Evolutionary conservation across 805 yeast genomes (phyloP).

Genomic region (Suhomyces sp.): DNA sequence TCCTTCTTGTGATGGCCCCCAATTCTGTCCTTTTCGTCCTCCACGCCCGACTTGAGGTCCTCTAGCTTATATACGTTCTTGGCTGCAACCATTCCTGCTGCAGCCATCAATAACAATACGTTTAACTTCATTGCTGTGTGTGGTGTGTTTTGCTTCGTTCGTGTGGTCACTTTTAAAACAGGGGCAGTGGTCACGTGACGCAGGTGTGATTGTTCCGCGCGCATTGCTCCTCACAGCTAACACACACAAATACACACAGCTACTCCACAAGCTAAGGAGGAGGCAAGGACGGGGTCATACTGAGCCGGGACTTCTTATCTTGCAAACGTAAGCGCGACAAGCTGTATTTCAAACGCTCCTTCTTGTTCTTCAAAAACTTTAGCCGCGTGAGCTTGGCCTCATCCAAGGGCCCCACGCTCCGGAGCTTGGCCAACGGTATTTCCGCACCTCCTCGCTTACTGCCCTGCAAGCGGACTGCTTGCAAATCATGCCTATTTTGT

Average conservation of each 20-base stretch:
- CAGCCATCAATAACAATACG: not conserved
- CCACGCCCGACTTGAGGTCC: not conserved
- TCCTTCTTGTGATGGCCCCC: slow-evolving; percentile 5
- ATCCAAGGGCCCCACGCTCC: slow-evolving; percentile 18
- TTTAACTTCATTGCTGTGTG: slow-evolving; percentile 5
- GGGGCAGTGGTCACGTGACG: not conserved
- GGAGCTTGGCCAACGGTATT: slow-evolving; percentile 11
- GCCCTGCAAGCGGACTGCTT: slow-evolving; percentile 34
- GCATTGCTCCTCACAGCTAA: no score
- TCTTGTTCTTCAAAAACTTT: slow-evolving; percentile 40
- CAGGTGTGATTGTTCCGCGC: not conserved
- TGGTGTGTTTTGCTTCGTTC: not conserved
- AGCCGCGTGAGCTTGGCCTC: slow-evolving; percentile 37
- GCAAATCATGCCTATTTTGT: slow-evolving; percentile 38
- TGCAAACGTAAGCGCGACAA: slow-evolving; percentile 24
- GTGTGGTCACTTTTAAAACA: not conserved
- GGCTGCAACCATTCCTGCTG: slow-evolving; percentile 4
- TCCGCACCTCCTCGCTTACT: slow-evolving; percentile 10
- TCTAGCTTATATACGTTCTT: slow-evolving; percentile 2
- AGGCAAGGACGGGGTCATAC: slow-evolving; percentile 8
- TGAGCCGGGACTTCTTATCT: slow-evolving; percentile 13
- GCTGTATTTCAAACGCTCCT: slow-evolving; percentile 42
- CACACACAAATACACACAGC: no score
- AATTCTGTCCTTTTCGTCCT: not conserved
- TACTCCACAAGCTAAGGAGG: slow-evolving; percentile 4